A percentile compares a stretch with the other conserved stretches of the same genome.
phyloP scores from a whole-genome alignment of 805 yeast species.

The Ogataea ganodermae region DNA sequence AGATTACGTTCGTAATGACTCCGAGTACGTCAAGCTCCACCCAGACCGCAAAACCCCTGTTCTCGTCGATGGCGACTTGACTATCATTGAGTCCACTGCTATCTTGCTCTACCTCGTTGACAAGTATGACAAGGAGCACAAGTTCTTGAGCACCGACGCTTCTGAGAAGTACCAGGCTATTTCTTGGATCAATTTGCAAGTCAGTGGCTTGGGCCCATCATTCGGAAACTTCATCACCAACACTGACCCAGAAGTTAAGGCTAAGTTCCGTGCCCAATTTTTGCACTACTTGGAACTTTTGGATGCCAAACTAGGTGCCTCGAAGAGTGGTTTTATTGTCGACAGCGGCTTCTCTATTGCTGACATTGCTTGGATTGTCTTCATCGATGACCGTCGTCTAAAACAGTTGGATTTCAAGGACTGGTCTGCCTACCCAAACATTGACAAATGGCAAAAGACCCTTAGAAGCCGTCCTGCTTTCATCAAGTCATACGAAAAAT shows the following conservation, averaged over 20 bases:
- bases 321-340: conserved; percentile 3
- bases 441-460: conserved; percentile 4
- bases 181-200: conserved; percentile 3
- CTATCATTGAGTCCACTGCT: conserved; percentile 2
- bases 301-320: conserved; percentile 1
- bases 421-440: conserved; percentile 3
- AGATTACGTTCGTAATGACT: conserved; percentile 2
- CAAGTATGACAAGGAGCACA: conserved; percentile 5
- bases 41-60: conserved; percentile 7
- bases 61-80: conserved; percentile 1
- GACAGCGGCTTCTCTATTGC: conserved; percentile 8
- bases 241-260: not conserved
- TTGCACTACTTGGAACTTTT: not conserved
- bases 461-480: conserved; percentile 5
- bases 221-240: not conserved
- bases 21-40: conserved; percentile 1
- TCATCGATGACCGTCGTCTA: conserved; percentile 7
- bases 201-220: conserved; percentile 1
- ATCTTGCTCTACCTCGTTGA: conserved; percentile 5
- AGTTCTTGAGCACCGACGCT: not conserved
- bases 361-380: conserved; percentile 6
- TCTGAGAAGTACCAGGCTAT: conserved; percentile 4
- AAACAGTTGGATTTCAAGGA: not conserved
- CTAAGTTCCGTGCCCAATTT: not conserved
- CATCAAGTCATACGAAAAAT: conserved; percentile 2